Base-by-base conservation (phyloP, 2,329 filamentous ascomycete genomes). In the Lizonia empirigonia region DNA sequence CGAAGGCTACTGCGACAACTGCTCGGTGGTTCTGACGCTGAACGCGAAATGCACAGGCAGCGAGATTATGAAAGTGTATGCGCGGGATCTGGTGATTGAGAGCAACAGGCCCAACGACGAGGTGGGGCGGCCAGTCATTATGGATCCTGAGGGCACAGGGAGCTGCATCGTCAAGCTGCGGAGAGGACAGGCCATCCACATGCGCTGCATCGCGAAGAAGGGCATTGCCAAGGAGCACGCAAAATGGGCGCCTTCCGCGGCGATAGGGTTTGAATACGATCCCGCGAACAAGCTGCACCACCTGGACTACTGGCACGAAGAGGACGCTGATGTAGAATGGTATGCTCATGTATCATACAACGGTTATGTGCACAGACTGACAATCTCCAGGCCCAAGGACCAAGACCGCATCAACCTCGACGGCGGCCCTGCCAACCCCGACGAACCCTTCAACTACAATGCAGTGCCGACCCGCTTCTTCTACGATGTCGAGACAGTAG, bases 141-240 rank as follows among this genome's bases (percentile, higher is more conserved):
- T 82, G 35, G 93, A 99, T 71, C 83, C 88, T 0, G 89, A 93
- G 41, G 86, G 87, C 9, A 84, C 89, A 50, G 94, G 94, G 1
- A 85, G 88, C 35, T 81, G 97, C 62, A 93, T 99, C 60, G 90
- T 89, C 67, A 97, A 97, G 80, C 78, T 99, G 69, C 83, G 93
- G 51, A 88, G 87, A 68, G 91, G 89, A 2, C 94, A 99, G 76
- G 91, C 96, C 74, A 78, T 99, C 54, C 88, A 91, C 72, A 84
- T 99, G 69, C 89, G 85, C 55, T 97, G 93, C 71, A 89, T 97
- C 60, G 94, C 93, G 41, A 97, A 96, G 81, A 97, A 97, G 81
- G 94, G 94, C 1, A 97, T 97, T 59, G 92, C 93, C 29, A 99
- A 99, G 80, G 94, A 99, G 74, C 94, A 99, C 75, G 90, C 94